phyloP scores from a whole-genome alignment of 78 protist species.

The Dictyostelium citrinum region DNA sequence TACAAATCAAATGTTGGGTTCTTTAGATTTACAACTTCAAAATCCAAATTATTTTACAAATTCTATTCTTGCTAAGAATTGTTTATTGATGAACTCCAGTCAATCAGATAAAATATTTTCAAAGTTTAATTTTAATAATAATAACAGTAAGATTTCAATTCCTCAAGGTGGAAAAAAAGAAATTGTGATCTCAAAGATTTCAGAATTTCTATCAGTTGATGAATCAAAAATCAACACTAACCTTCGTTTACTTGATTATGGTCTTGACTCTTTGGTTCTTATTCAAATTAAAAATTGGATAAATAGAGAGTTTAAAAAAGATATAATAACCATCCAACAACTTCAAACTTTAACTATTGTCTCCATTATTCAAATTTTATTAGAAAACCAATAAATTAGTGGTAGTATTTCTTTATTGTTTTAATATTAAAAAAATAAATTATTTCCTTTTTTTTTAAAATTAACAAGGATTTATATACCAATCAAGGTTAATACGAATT shows the following conservation, averaged over 20 bases:
- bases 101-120: neutral
- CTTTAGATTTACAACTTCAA: slow-evolving; percentile 2
- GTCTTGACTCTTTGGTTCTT: neutral
- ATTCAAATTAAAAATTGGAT: neutral
- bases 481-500: too few species aligned
- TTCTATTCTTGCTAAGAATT: too few species aligned
- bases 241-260: neutral
- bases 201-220: neutral
- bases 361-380: neutral
- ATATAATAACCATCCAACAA: neutral
- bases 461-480: too few species aligned
- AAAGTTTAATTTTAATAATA: neutral
- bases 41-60: neutral
- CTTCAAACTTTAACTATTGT: neutral
- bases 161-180: neutral
- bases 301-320: neutral
- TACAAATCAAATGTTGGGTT: neutral
- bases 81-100: neutral
- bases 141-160: neutral
- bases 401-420: too few species aligned
- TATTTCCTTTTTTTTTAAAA: too few species aligned
- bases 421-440: too few species aligned
- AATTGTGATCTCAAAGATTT: neutral
- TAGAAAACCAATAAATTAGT: neutral
- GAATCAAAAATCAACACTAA: neutral